phyloP scores from a whole-genome alignment of 208 protist genomes.

The Crithidia brevicula region DNA sequence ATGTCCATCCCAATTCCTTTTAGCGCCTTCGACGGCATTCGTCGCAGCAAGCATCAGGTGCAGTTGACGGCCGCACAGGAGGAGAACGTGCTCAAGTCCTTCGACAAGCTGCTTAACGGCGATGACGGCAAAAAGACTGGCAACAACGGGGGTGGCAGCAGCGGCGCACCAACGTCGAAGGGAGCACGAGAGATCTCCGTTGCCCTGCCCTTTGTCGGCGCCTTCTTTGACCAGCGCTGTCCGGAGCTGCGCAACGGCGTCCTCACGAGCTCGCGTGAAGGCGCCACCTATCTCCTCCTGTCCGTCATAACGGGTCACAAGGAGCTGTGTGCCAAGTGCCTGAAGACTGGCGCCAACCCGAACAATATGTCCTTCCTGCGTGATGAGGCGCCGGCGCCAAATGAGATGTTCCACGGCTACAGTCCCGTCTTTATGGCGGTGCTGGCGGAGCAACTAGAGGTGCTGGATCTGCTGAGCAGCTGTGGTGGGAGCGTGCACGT shows the following conservation, averaged over 20 bases:
- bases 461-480: conserved; percentile 64
- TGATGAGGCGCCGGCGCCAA: conserved; percentile 52
- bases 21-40: conserved; percentile 73
- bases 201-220: conserved; percentile 73
- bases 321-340: conserved; percentile 65
- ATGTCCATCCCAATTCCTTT: conserved; percentile 81
- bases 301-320: conserved; percentile 77
- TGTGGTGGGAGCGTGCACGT: conserved; percentile 81
- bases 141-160: background rate
- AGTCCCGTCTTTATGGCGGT: conserved; percentile 87
- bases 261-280: conserved; percentile 43
- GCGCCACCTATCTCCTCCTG: conserved; percentile 81
- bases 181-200: conserved; percentile 58
- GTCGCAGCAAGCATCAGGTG: conserved; percentile 52
- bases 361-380: conserved; percentile 85
- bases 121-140: conserved; percentile 24
- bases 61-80: conserved; percentile 57
- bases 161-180: conserved; percentile 14
- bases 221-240: conserved; percentile 74
- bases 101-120: conserved; percentile 60
- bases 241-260: conserved; percentile 54
- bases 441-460: conserved; percentile 72
- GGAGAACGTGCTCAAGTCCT: conserved; percentile 64
- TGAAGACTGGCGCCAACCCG: conserved; percentile 83
- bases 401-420: conserved; percentile 90